Evolutionary conservation across 306 rosid species (phyloP).

Genomic region (Fragaria iinumae): DNA sequence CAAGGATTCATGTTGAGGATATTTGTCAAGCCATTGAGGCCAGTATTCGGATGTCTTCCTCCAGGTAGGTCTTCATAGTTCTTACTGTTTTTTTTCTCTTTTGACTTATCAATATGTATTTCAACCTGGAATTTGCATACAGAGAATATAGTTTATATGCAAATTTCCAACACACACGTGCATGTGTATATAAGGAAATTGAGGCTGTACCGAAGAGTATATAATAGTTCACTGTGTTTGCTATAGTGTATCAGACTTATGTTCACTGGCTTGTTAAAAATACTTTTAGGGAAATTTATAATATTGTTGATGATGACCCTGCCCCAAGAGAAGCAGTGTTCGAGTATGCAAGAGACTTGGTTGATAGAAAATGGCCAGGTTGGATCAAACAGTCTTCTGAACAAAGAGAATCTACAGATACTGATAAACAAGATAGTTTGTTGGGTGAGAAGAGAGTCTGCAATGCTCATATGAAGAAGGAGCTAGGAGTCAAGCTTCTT

Average conservation of each 20-base stretch:
- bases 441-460: slow-evolving; percentile 68
- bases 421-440: slow-evolving; percentile 14
- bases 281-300: slow-evolving; percentile 59
- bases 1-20: slow-evolving; percentile 83
- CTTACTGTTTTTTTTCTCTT: background rate
- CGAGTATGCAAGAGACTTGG: slow-evolving; percentile 64
- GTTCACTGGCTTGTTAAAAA: background rate
- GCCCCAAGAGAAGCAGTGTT: slow-evolving; percentile 83
- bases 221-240: background rate
- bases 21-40: slow-evolving; percentile 79
- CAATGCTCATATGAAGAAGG: slow-evolving; percentile 62
- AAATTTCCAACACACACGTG: background rate
- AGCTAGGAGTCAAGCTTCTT: slow-evolving; percentile 58
- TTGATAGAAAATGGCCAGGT: slow-evolving; percentile 71
- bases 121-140: background rate
- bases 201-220: too few relatives aligned
- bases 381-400: slow-evolving; percentile 28
- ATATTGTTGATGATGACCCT: slow-evolving; percentile 78
- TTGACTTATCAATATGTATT: background rate
- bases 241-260: background rate
- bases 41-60: slow-evolving; percentile 37
- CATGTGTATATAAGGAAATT: background rate
- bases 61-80: slow-evolving; percentile 35
- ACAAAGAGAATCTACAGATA: slow-evolving; percentile 9
- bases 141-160: background rate